phyloP scores from a whole-genome alignment of 78 protist genomes.

The Guillardia theta region DNA sequence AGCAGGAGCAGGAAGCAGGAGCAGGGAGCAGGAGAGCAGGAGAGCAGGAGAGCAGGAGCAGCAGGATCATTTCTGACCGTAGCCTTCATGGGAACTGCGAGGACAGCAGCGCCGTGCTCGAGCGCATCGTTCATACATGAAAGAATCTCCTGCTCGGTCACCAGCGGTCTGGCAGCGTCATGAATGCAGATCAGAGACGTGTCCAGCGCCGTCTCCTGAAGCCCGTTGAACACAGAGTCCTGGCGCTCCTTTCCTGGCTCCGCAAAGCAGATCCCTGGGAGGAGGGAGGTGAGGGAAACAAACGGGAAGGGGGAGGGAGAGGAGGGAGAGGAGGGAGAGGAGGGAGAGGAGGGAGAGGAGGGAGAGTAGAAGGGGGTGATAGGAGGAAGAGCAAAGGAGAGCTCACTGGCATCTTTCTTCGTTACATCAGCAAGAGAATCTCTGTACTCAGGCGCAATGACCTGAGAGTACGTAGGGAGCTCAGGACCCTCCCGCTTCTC shows the following conservation, averaged over 20 bases:
- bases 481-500: too few relatives aligned
- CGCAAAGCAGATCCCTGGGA: neutral
- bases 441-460: constrained; percentile 10
- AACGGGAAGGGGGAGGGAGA: neutral
- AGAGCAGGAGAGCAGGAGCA: too few relatives aligned
- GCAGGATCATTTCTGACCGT: too few relatives aligned
- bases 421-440: neutral
- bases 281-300: neutral
- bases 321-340: neutral
- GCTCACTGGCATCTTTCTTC: too few relatives aligned
- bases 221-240: constrained; percentile 44
- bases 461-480: too few relatives aligned
- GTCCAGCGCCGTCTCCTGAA: neutral
- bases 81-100: constrained; percentile 37
- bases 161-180: constrained; percentile 51
- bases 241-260: constrained; percentile 41
- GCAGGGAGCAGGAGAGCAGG: too few relatives aligned
- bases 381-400: neutral
- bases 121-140: neutral
- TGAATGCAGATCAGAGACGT: neutral
- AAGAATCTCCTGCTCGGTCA: neutral
- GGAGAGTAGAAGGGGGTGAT: neutral
- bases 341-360: neutral
- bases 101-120: constrained; percentile 38
- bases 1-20: too few relatives aligned